A percentile compares a stretch with the other conserved stretches of the same genome.
phyloP scores from a whole-genome alignment of 164 flowering plant species.

The Vitis rotundifolia region DNA sequence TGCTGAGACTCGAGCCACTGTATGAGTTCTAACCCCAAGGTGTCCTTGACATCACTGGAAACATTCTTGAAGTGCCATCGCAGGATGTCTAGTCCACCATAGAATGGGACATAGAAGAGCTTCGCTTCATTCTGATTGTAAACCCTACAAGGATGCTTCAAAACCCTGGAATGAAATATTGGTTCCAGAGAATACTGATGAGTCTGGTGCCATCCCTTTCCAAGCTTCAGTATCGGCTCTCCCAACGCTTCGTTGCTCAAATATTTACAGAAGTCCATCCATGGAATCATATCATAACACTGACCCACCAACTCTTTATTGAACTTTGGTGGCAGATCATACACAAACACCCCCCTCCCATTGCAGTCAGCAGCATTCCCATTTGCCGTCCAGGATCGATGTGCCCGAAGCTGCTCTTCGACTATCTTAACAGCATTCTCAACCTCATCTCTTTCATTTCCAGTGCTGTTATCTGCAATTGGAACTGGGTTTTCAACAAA shows the following conservation, averaged over 20 bases:
- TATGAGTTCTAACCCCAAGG: constrained; percentile 48
- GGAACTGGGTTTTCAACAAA: neutral
- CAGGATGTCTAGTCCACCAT: constrained; percentile 65
- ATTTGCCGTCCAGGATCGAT: constrained; percentile 45
- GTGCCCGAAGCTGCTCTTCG: constrained; percentile 45
- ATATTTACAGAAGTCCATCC: constrained; percentile 55
- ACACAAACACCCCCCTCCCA: constrained; percentile 64
- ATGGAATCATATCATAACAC: constrained; percentile 58
- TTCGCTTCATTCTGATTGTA: constrained; percentile 48
- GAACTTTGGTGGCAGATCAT: constrained; percentile 75
- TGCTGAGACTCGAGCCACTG: constrained; percentile 51
- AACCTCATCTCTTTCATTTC: constrained; percentile 6
- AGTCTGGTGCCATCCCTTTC: constrained; percentile 64
- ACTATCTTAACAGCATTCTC: constrained; percentile 34
- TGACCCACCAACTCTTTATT: constrained; percentile 58
- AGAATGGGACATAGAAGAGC: constrained; percentile 85
- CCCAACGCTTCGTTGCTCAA: constrained; percentile 64
- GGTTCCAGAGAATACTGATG: constrained; percentile 76
- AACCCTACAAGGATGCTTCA: constrained; percentile 75
- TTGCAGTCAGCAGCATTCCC: constrained; percentile 26
- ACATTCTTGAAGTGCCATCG: constrained; percentile 78
- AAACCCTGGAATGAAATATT: constrained; percentile 62
- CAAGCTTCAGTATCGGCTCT: constrained; percentile 47
- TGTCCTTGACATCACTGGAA: constrained; percentile 50
- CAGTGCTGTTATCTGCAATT: neutral